Percentiles rank a stretch among this genome's conserved stretches.
phyloP scores from a whole-genome alignment of 1,284 basidiomycete species.

The Phellinidium pouzarii region DNA sequence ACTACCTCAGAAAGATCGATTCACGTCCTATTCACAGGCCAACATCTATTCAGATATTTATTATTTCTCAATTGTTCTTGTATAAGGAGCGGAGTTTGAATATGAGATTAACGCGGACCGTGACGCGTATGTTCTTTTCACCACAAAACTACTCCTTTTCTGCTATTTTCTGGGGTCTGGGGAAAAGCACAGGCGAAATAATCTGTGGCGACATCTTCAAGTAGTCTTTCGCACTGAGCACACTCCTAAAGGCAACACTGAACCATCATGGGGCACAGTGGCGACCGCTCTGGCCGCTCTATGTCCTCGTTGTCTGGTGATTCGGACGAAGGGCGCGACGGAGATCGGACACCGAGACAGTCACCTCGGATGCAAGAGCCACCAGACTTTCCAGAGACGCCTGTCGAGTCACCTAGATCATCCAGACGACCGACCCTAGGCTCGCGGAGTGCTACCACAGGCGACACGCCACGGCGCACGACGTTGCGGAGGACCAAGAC shows the following conservation, averaged over 20 bases:
- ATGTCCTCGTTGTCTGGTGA: neutral
- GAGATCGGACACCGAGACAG: neutral
- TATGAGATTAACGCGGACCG: neutral
- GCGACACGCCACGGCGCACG: neutral
- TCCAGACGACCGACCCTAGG: constrained; percentile 3
- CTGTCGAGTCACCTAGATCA: neutral
- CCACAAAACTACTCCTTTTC: neutral
- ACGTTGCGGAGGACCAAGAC: neutral
- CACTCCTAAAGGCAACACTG: neutral
- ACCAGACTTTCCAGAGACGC: neutral
- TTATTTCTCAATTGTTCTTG: no score
- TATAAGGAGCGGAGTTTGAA: neutral
- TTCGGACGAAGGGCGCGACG: neutral
- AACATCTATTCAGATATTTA: no score
- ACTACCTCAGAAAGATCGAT: no score
- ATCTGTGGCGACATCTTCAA: neutral
- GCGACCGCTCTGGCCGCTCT: neutral
- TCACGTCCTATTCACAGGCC: no score
- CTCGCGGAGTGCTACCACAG: neutral
- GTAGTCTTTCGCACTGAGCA: neutral
- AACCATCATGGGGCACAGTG: neutral
- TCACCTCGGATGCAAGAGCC: neutral
- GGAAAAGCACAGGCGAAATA: neutral
- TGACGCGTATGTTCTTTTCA: neutral
- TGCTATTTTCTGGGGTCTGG: neutral